A percentile compares a stretch with the other conserved stretches of the same genome.
These are phyloP conservation scores for Umbilicus rupestris DNA, from an alignment of 164 flowering plant genomes.

Conservation along the genomic window DNA sequence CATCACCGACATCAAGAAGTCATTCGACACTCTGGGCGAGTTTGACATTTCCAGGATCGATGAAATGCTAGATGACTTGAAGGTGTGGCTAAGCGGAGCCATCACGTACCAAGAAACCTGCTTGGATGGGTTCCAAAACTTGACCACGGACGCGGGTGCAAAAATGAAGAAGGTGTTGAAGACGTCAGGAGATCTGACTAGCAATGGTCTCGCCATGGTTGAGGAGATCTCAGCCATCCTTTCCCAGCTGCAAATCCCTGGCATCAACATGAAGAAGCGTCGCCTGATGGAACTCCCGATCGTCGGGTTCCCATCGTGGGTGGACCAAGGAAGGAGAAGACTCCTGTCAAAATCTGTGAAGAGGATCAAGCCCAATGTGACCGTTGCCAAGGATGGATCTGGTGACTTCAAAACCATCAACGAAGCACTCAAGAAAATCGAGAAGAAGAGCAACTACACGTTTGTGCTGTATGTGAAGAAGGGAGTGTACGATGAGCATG, in stretches of 20 bases:
- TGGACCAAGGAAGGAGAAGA: constrained; percentile 15
- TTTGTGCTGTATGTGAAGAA: constrained; percentile 43
- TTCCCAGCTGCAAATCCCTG: constrained; percentile 20
- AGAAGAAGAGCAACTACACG: constrained; percentile 14
- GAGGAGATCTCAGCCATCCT: constrained; percentile 23
- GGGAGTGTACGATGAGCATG: constrained; percentile 39
- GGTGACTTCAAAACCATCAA: constrained; percentile 36
- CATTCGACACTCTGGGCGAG: constrained; percentile 17
- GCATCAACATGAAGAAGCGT: constrained; percentile 11
- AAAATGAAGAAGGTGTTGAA: constrained; percentile 40
- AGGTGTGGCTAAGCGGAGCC: constrained; percentile 37
- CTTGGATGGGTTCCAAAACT: constrained; percentile 41
- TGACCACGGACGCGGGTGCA: constrained; percentile 23
- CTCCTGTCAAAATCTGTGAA: constrained; percentile 15
- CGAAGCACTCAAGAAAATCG: constrained; percentile 25
- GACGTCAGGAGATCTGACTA: constrained; percentile 32
- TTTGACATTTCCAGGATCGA: constrained; percentile 18
- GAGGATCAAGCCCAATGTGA: constrained; percentile 22
- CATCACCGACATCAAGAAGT: constrained; percentile 23
- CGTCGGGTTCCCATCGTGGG: constrained; percentile 25
- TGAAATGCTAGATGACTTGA: constrained; percentile 16
- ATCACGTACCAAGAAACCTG: constrained; percentile 32
- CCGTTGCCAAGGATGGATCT: constrained; percentile 53
- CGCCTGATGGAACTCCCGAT: not conserved
- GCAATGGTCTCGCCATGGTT: constrained; percentile 54